Base-by-base conservation (phyloP, 148 eudicot genomes). In the Rhododendron vialii region DNA sequence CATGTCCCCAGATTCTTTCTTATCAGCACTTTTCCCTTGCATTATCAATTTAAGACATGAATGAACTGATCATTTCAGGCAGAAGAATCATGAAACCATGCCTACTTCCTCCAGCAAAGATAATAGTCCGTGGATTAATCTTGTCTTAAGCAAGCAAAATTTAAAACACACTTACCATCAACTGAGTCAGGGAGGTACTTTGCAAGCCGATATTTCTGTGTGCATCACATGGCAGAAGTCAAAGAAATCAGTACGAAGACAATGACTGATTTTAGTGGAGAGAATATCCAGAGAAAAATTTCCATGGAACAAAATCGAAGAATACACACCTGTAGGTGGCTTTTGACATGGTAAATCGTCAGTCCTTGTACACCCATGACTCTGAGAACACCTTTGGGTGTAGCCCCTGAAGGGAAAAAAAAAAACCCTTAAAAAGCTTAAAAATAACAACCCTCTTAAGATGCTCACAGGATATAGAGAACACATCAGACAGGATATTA, bases 331-430 rank as follows among this genome's bases (percentile, higher is more conserved):
- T 93, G 95, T 83, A 93, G 88, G 89, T 93, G 95, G 86, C 95
- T 93, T 85, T 93, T 93, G 80, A 93, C 95, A 88, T 93, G 95
- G 86, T 93, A 93, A 86, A 93, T 93, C 6, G 95, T 92, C 65
- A 93, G 88, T 80, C 95, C 94, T 86, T 91, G 95, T 78, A 93
- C 95, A 67, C 95, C 94, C 95, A 93, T 93, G 82, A 91, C 92
- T 88, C 94, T 91, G 65, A 93, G 93, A 63, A 93, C 95, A 83
- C 95, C 93, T 91, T 93, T 93, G 45, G 95, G 95, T 41, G 95
- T 93, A 53, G 95, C 95, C 77, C 94, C 95, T 93, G 91, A 80
- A 91, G 59, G 8, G 51, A 30, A 73, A 41, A 84, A 47, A 18
- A 17, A 55, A 55, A 13, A 7, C 5, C 9, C 71, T 35, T 30